These are phyloP conservation scores for Pholiota adiposa DNA, from an alignment of 1,284 basidiomycete species.

Conservation along the genomic window DNA sequence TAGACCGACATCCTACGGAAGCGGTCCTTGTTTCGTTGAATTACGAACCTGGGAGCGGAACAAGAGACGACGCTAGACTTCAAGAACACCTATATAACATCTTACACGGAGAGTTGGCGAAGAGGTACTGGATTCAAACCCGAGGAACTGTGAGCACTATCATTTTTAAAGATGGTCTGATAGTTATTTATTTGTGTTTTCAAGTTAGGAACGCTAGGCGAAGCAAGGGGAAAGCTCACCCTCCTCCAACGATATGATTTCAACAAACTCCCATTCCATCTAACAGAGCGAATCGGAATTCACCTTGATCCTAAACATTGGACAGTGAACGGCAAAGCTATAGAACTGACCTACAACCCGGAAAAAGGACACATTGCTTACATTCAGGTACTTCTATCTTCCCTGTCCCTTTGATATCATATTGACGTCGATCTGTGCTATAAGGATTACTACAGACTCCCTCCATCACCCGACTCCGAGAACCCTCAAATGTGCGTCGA, in stretches of 20 bases:
- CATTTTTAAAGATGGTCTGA: background rate
- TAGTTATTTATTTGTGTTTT: background rate
- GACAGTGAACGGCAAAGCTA: conserved; percentile 45
- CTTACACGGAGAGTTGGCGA: conserved; percentile 30
- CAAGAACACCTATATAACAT: conserved; percentile 32
- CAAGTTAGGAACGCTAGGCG: conserved; percentile 38
- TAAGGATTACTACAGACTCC: conserved; percentile 45
- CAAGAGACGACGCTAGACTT: conserved; percentile 34
- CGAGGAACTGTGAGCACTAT: conserved; percentile 35
- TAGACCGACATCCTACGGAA: conserved; percentile 47
- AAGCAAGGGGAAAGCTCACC: conserved; percentile 50
- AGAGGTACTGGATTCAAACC: conserved; percentile 41
- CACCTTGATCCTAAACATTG: conserved; percentile 41
- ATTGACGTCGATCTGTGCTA: background rate
- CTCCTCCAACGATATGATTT: conserved; percentile 48
- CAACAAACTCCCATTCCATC: conserved; percentile 37
- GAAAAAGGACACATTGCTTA: conserved; percentile 38
- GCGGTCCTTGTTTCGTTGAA: conserved; percentile 48
- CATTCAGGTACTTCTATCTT: conserved; percentile 36
- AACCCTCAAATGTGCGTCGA: conserved; percentile 39
- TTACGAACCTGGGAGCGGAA: conserved; percentile 44
- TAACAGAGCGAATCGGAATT: conserved; percentile 43
- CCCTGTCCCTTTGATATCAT: background rate
- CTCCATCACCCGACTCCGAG: conserved; percentile 33
- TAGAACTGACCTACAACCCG: conserved; percentile 44